Evolutionary conservation across 148 eudicot species (phyloP).

Genomic region (Salicornia ramosissima): DNA sequence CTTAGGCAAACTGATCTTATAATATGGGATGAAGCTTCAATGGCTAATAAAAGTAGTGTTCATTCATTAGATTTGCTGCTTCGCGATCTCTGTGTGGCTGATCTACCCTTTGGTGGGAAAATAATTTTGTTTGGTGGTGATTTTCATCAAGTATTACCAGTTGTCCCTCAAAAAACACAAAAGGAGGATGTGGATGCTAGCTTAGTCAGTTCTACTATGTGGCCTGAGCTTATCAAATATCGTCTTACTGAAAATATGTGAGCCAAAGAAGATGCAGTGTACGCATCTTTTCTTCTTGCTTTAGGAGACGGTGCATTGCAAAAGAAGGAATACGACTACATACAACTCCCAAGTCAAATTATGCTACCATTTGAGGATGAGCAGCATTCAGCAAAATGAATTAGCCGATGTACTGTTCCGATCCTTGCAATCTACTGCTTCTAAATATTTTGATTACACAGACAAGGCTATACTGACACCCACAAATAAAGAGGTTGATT

Average conservation of each 20-base stretch:
- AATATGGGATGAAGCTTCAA: too few relatives aligned
- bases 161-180: not conserved
- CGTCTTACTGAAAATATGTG: not conserved
- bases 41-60: too few relatives aligned
- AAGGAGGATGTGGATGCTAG: not conserved
- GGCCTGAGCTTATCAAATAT: not conserved
- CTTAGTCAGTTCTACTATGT: not conserved
- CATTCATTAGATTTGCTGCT: too few relatives aligned
- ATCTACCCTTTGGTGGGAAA: not conserved
- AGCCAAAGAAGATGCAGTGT: not conserved
- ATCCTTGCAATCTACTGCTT: not conserved
- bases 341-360: not conserved
- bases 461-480: not conserved
- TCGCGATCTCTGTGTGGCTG: too few relatives aligned
- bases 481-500: not conserved
- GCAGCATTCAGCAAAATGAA: not conserved
- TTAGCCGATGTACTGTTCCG: not conserved
- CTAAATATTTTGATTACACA: not conserved
- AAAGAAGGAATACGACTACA: not conserved
- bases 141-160: not conserved
- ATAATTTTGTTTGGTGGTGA: not conserved
- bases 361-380: not conserved
- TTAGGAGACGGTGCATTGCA: not conserved
- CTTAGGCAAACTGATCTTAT: too few relatives aligned
- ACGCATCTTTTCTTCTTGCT: not conserved